These are phyloP conservation scores for Suillus variegatus DNA, from an alignment of 768 basidiomycete species.

Conservation along the genomic window DNA sequence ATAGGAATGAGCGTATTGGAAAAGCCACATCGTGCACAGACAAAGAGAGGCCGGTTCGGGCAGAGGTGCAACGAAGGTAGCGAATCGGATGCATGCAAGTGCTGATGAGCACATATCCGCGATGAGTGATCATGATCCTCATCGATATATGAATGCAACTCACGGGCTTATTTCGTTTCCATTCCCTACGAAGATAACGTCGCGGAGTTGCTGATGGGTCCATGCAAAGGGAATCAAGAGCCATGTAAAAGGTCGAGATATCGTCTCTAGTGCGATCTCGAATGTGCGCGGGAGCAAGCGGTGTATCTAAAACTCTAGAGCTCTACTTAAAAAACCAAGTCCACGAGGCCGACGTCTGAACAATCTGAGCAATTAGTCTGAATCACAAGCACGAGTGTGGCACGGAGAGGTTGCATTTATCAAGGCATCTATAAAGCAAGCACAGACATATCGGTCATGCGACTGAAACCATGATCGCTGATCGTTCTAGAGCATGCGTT, in stretches of 20 bases:
- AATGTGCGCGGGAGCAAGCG: neutral
- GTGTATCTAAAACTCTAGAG: neutral
- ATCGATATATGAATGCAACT: slow-evolving; percentile 17
- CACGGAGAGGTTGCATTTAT: slow-evolving; percentile 14
- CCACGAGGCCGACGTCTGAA: slow-evolving; percentile 32
- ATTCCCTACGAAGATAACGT: slow-evolving; percentile 41
- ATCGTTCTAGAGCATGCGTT: slow-evolving; percentile 26
- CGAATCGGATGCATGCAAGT: slow-evolving; percentile 46
- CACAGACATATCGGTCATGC: slow-evolving; percentile 23
- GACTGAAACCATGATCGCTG: slow-evolving; percentile 17
- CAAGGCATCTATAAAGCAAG: slow-evolving; percentile 16
- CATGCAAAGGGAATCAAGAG: slow-evolving; percentile 7
- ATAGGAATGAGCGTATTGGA: slow-evolving; percentile 48
- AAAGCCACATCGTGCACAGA: slow-evolving; percentile 49
- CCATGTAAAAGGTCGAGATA: neutral
- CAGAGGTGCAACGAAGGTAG: slow-evolving; percentile 45
- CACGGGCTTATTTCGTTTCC: slow-evolving; percentile 45
- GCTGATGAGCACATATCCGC: slow-evolving; percentile 25
- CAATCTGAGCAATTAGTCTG: slow-evolving; percentile 26
- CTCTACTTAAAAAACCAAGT: slow-evolving; percentile 4
- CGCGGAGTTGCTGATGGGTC: slow-evolving; percentile 27
- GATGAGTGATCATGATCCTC: slow-evolving; percentile 12
- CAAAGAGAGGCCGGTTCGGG: slow-evolving; percentile 45
- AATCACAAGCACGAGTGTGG: slow-evolving; percentile 23
- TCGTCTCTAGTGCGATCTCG: neutral